These are phyloP conservation scores for Ilyonectria destructans DNA, from an alignment of 2,329 filamentous ascomycete species.

Conservation along the genomic window DNA sequence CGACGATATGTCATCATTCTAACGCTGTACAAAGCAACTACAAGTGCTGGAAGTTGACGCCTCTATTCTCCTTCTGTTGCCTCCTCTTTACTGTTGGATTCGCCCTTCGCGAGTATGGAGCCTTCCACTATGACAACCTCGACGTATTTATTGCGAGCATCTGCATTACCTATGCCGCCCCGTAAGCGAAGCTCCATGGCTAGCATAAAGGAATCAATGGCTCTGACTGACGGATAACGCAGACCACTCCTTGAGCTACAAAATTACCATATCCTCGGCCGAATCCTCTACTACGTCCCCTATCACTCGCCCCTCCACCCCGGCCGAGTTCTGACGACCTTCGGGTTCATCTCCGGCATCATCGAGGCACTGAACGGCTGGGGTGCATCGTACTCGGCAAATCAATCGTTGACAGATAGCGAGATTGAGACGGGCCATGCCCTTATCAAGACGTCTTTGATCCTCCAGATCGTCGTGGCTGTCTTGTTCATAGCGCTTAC, in stretches of 20 bases:
- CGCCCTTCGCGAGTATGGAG: slow-evolving; percentile 57
- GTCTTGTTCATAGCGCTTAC: slow-evolving; percentile 65
- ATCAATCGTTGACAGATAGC: slow-evolving; percentile 57
- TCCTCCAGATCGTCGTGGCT: slow-evolving; percentile 71
- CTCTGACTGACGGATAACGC: neutral
- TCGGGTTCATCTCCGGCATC: slow-evolving; percentile 62
- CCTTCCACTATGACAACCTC: slow-evolving; percentile 53
- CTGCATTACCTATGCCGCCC: slow-evolving; percentile 55
- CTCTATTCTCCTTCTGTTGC: slow-evolving; percentile 69
- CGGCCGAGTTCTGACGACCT: slow-evolving; percentile 62
- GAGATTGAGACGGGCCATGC: slow-evolving; percentile 60
- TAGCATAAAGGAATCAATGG: neutral
- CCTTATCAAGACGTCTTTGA: slow-evolving; percentile 66
- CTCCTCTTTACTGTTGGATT: slow-evolving; percentile 72
- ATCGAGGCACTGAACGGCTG: slow-evolving; percentile 65
- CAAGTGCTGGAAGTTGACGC: slow-evolving; percentile 70
- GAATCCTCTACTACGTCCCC: slow-evolving; percentile 71
- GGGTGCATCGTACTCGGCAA: slow-evolving; percentile 65
- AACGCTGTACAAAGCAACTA: slow-evolving; percentile 60
- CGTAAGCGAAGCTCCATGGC: slow-evolving; percentile 43
- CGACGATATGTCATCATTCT: neutral
- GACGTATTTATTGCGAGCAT: slow-evolving; percentile 54
- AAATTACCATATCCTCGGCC: slow-evolving; percentile 75
- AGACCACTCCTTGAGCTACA: slow-evolving; percentile 73
- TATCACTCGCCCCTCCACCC: slow-evolving; percentile 70